phyloP scores from a whole-genome alignment of 768 basidiomycete genomes.

The Suillus luteus region DNA sequence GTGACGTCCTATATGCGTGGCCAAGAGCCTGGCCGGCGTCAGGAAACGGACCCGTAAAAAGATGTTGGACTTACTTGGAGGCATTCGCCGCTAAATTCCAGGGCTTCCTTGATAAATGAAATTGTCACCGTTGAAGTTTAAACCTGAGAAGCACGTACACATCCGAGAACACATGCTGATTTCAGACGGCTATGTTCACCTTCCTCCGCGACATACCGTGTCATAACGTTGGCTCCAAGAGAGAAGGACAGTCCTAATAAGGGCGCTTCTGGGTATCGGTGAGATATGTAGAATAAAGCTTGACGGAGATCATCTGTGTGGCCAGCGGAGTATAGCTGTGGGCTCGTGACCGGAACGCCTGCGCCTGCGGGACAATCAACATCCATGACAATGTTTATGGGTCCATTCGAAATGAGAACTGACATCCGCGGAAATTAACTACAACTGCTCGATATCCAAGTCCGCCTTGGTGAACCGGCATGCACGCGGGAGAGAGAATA shows the following conservation, averaged over 20 bases:
- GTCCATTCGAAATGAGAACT: constrained; percentile 31
- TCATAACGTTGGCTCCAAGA: constrained; percentile 89
- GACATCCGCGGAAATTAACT: constrained; percentile 91
- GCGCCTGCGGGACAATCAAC: constrained; percentile 57
- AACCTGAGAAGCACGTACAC: constrained; percentile 51
- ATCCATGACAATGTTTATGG: constrained; percentile 16
- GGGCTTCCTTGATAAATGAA: constrained; percentile 38
- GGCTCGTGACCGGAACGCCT: constrained; percentile 78
- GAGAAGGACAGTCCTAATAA: constrained; percentile 91
- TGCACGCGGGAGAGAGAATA: constrained; percentile 72
- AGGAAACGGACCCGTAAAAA: constrained; percentile 14
- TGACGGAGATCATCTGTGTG: constrained; percentile 88
- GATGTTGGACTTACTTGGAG: constrained; percentile 29
- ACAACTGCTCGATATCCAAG: constrained; percentile 89
- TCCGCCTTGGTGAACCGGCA: constrained; percentile 74
- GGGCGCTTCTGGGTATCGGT: constrained; percentile 75
- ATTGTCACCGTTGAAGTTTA: constrained; percentile 16
- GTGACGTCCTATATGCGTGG: constrained; percentile 55
- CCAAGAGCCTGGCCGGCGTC: constrained; percentile 47
- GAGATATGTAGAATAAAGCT: constrained; percentile 74
- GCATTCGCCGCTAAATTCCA: constrained; percentile 47
- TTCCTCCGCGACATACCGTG: constrained; percentile 88
- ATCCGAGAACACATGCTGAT: constrained; percentile 70
- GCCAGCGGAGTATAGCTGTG: constrained; percentile 84
- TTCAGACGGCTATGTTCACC: constrained; percentile 60